Evolutionary conservation across 768 basidiomycete genomes (phyloP), one percentile per base, ranked within the genome.

Genomic region (Phanerochaete sordida): DNA sequence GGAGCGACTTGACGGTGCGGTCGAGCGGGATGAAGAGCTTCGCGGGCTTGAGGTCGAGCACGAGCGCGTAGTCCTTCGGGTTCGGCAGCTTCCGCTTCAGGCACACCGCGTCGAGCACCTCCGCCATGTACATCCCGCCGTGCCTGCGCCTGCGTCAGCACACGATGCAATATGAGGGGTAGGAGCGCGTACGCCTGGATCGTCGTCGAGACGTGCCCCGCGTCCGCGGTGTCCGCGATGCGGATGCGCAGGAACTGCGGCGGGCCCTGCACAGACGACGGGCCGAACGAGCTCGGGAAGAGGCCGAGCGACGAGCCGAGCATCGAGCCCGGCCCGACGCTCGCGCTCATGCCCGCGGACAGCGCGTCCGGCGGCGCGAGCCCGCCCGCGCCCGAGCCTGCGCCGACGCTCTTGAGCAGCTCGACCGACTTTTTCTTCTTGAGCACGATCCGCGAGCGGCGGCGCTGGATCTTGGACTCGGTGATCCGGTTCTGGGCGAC

Each of bases 61-160:
- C 76, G 23, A 98, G 81, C 1, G 91, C 92, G 75, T 94, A 98
- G 59, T 93, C 88, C 59, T 88, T 84, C 30, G 89, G 82, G 66
- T 88, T 82, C 26, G 76, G 74, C 28, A 92, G 73, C 67, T 84
- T 85, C 51, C 87, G 82, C 68, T 84, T 84, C 37, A 83, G 79
- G 69, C 91, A 93, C 1, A 93, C 88, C 23, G 87, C 78, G 62
- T 97, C 96, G 24, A 97, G 81, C 0, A 93, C 92, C 72, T 98
- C 96, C 66, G 95, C 94, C 84, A 98, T 90, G 72, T 98, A 98
- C 88, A 94, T 97, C 9, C 91, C 93, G 15, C 91, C 86, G 9
- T 93, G 86, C 5, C 89, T 92, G 67, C 43, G 35, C 54, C 48
- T 55, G 13, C 33, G 23, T 35, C 28, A 27, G 21, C 11, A 12